These are phyloP conservation scores for Penicillium capsulatum DNA, from an alignment of 2,329 filamentous ascomycete genomes.

Conservation along the genomic window DNA sequence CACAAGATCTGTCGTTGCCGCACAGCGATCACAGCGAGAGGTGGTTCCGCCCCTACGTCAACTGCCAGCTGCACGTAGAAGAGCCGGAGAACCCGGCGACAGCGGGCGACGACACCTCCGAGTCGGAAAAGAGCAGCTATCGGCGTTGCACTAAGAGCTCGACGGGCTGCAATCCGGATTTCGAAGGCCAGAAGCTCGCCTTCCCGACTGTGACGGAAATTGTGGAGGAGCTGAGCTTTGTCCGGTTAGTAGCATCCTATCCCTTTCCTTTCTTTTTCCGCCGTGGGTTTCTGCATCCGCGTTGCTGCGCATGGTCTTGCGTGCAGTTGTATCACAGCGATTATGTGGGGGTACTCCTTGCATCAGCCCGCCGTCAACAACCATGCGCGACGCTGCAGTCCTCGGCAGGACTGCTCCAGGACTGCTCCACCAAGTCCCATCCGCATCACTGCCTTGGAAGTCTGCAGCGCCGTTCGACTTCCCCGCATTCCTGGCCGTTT, in stretches of 20 bases:
- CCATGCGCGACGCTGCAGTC: slow-evolving; percentile 1
- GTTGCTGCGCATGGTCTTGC: not conserved
- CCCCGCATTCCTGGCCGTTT: slow-evolving; percentile 1
- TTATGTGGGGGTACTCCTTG: not conserved
- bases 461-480: slow-evolving; percentile 7
- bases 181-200: slow-evolving; percentile 55
- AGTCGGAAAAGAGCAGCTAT: slow-evolving; percentile 45
- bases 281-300: not conserved
- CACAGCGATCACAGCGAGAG: slow-evolving; percentile 50
- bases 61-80: slow-evolving; percentile 77
- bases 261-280: slow-evolving; percentile 8
- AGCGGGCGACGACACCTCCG: slow-evolving; percentile 45
- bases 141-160: slow-evolving; percentile 56
- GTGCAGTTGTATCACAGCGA: not conserved
- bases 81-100: slow-evolving; percentile 50
- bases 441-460: slow-evolving; percentile 3
- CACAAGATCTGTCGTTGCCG: slow-evolving; percentile 69
- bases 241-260: slow-evolving; percentile 56
- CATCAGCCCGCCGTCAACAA: not conserved
- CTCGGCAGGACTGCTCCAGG: not conserved
- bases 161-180: slow-evolving; percentile 61
- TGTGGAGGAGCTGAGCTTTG: slow-evolving; percentile 66
- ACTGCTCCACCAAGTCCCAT: not conserved
- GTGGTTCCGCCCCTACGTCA: slow-evolving; percentile 69
- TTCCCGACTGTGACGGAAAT: slow-evolving; percentile 57